Evolutionary conservation across 1,139 yeast species (phyloP), one percentile per base, ranked within the genome.

Genomic region (Nakaseomyces uthaithaninus): DNA sequence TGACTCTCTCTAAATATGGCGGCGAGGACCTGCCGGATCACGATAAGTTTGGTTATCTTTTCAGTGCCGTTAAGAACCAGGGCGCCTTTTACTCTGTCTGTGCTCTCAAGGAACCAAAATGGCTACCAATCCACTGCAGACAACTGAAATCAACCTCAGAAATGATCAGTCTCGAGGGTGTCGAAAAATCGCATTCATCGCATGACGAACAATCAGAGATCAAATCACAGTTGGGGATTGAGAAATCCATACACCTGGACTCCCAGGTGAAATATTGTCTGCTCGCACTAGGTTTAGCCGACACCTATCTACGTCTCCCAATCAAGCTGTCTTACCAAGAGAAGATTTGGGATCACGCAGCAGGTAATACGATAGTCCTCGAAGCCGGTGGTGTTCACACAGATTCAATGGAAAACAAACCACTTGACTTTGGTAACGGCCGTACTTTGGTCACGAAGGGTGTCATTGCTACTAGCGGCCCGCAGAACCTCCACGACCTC

Each of bases 331-430:
- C 73, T 3, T 91, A 89, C 61, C 75, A 85, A 54, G 99, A 91
- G 60, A 91, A 93, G 65, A 87, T 91, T 45, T 91, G 98, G 98
- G 99, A 91, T 62, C 99, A 91, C 60, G 97, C 97, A 18, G 94
- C 96, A 2, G 99, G 98, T 4, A 81, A 83, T 52, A 69, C 89
- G 10, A 72, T 91, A 49, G 78, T 93, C 33, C 71, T 75, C 27
- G 98, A 93, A 62, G 84, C 94, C 52, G 97, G 97, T 36, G 98
- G 98, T 7, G 62, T 68, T 40, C 97, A 91, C 20, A 78, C 93
- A 11, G 98, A 91, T 59, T 76, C 89, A 56, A 60, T 73, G 42
- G 94, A 96, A 9, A 67, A 69, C 26, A 63, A 62, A n/a, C 63
- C 66, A 19, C 72, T 91, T 47, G 77, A 91, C 57, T 93, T 91